Evolutionary conservation across 2,329 filamentous ascomycete species (phyloP).

Genomic region (Talaromyces sp.): DNA sequence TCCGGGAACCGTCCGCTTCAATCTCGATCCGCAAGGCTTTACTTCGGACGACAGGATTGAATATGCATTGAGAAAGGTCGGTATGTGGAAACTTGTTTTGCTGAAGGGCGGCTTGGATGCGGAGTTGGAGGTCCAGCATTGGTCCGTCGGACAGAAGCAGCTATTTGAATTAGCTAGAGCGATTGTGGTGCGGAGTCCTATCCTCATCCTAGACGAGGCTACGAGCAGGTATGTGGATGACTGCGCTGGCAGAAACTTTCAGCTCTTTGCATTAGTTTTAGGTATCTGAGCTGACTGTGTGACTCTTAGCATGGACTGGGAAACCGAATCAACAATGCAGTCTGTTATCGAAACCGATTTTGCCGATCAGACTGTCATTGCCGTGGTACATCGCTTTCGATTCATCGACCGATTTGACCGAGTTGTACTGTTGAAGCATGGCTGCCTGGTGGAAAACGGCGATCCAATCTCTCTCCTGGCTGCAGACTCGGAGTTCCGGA

Average conservation of each 20-base stretch:
- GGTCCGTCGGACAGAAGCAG: conserved; percentile 58
- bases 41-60: conserved; percentile 28
- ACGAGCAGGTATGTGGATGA: conserved; percentile 25
- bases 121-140: conserved; percentile 42
- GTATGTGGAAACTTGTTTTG: conserved; percentile 31
- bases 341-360: conserved; percentile 51
- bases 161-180: conserved; percentile 59
- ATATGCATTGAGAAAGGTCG: conserved; percentile 30
- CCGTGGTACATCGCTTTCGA: conserved; percentile 52
- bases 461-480: conserved; percentile 31
- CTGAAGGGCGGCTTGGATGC: conserved; percentile 26
- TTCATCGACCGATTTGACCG: conserved; percentile 34
- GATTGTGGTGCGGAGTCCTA: conserved; percentile 43
- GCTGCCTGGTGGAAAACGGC: conserved; percentile 30
- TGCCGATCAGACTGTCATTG: conserved; percentile 52
- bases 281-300: neutral
- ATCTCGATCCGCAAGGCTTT: conserved; percentile 31
- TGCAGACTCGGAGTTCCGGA: conserved; percentile 30
- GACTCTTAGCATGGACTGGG: conserved; percentile 46
- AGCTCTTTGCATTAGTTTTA: neutral
- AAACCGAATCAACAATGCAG: conserved; percentile 55
- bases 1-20: conserved; percentile 32
- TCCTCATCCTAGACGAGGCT: conserved; percentile 41
- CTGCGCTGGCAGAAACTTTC: neutral
- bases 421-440: conserved; percentile 30